Evolutionary conservation across 2,329 filamentous ascomycete species (phyloP).

Genomic region (Colletotrichum sp.): DNA sequence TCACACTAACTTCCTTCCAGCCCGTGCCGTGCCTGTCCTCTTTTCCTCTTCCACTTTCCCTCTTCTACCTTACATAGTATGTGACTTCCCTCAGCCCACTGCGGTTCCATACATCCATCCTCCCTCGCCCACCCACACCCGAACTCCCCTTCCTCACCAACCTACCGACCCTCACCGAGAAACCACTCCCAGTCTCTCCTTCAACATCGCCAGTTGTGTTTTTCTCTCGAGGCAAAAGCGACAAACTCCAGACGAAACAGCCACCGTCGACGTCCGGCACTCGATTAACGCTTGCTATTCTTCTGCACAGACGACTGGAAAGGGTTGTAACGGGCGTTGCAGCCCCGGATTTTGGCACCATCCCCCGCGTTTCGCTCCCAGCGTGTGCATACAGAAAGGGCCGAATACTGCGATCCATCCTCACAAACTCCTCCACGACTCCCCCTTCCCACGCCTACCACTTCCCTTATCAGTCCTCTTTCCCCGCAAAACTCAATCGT

Average conservation of each 20-base stretch:
- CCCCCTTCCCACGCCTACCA: background rate
- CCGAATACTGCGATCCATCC: slow-evolving; percentile 21
- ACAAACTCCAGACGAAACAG: background rate
- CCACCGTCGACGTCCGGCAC: background rate
- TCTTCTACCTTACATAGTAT: background rate
- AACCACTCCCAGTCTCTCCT: background rate
- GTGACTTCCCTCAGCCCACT: background rate
- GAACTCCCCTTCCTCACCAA: background rate
- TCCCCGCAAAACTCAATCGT: slow-evolving; percentile 22
- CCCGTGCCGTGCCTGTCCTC: background rate
- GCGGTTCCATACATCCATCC: background rate
- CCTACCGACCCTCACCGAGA: slow-evolving; percentile 17
- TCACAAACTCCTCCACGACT: slow-evolving; percentile 9
- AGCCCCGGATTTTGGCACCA: slow-evolving; percentile 22
- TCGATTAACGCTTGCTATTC: background rate
- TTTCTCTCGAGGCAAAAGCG: background rate
- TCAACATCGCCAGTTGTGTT: background rate
- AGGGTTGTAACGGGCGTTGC: slow-evolving; percentile 16
- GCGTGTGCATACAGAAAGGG: slow-evolving; percentile 20
- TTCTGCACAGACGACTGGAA: slow-evolving; percentile 5
- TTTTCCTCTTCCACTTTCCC: background rate
- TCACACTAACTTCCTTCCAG: background rate
- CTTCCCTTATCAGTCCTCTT: slow-evolving; percentile 5
- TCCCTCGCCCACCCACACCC: background rate
- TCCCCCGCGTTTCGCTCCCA: slow-evolving; percentile 22